phyloP scores from a whole-genome alignment of 768 basidiomycete species.

The Boletus sp. region DNA sequence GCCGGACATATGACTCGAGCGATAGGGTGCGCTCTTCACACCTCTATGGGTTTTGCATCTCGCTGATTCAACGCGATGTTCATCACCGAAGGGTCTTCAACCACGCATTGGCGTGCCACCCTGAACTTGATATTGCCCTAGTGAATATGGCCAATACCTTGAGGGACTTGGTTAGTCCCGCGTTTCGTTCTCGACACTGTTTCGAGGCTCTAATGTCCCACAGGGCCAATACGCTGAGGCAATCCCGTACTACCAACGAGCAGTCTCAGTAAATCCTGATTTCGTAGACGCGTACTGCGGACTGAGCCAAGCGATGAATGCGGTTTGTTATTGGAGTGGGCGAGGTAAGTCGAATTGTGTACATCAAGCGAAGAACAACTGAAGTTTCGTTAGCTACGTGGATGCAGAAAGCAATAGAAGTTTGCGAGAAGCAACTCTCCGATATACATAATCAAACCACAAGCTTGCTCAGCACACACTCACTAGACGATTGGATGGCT shows the following conservation, averaged over 20 bases:
- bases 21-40: constrained; percentile 33
- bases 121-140: constrained; percentile 48
- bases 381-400: constrained; percentile 25
- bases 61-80: constrained; percentile 1
- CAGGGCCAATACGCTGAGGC: constrained; percentile 43
- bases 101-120: constrained; percentile 38
- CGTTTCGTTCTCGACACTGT: not conserved
- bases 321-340: constrained; percentile 47
- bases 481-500: constrained; percentile 37
- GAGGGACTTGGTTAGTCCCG: constrained; percentile 40
- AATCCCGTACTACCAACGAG: constrained; percentile 44
- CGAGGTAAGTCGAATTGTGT: constrained; percentile 24
- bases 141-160: constrained; percentile 51
- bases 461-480: constrained; percentile 26
- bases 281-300: constrained; percentile 50
- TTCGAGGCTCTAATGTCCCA: not conserved
- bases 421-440: constrained; percentile 38
- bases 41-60: not conserved
- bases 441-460: constrained; percentile 30
- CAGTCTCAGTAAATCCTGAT: constrained; percentile 39
- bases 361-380: constrained; percentile 1
- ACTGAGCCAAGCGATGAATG: constrained; percentile 41
- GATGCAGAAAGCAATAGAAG: constrained; percentile 36
- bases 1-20: constrained; percentile 41
- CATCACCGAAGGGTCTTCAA: constrained; percentile 34